Conservation (phyloP, 106 monocot species). For the Phalaenopsis aphrodite region DNA sequence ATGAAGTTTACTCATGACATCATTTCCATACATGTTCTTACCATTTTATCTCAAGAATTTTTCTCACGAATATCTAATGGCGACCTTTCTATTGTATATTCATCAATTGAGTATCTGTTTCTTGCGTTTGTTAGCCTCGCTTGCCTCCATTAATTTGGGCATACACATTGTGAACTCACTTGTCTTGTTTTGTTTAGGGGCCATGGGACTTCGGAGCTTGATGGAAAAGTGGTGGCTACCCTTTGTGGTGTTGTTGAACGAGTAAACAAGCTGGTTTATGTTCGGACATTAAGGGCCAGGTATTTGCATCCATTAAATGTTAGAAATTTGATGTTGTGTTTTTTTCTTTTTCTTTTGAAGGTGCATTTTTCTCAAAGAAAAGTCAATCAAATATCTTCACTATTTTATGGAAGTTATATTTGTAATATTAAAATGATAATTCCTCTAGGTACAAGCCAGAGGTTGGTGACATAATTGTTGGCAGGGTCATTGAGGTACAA, state of each 20-base stretch:
- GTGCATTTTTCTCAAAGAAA: neutral
- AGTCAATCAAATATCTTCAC: neutral
- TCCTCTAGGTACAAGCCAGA: constrained; percentile 95
- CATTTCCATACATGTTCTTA: neutral
- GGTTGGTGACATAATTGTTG: constrained; percentile 93
- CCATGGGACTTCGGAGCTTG: constrained; percentile 69
- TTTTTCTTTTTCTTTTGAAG: neutral
- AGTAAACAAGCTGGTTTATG: constrained; percentile 93
- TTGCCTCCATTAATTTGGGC: neutral
- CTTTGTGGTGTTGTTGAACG: constrained; percentile 89
- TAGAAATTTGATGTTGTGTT: neutral
- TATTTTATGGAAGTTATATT: neutral
- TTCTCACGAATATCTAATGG: neutral
- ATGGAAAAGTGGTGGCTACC: constrained; percentile 79
- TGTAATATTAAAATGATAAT: neutral
- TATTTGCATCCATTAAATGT: constrained; percentile 7
- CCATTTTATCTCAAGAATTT: neutral
- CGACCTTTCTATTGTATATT: neutral
- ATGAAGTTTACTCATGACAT: neutral
- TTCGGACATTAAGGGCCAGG: constrained; percentile 63
- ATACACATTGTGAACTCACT: neutral
- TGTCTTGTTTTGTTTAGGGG: constrained; percentile 41
- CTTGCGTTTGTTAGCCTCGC: neutral
- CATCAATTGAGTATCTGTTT: neutral
- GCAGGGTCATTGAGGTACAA: constrained; percentile 84